Evolutionary conservation across 768 basidiomycete species (phyloP), one percentile per base, ranked within the genome.

Genomic region (Russula foetens): DNA sequence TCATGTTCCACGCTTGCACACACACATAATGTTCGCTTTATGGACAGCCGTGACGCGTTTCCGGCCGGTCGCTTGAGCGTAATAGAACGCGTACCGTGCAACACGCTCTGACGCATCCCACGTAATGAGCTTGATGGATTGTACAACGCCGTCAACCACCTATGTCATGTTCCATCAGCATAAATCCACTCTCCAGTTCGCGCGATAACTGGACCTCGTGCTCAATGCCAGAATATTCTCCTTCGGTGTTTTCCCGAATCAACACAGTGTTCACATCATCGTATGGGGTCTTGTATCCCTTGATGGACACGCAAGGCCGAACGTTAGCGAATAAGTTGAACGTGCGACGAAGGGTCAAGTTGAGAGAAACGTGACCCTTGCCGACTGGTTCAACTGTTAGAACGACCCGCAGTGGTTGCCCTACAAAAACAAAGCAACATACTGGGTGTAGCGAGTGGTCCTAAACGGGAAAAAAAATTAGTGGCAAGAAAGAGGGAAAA

Each of bases 281-380:
- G 70, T 99, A 98, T 2, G 96, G 90, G 0, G 97, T 99, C 79
- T 97, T 97, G 81, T 87, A 98, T 29, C 97, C 97, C 73, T 92
- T 77, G 75, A 99, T 92, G 29, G 95, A 98, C 29, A 84, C 83
- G 71, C 97, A 99, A 38, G 97, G 97, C 61, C 97, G 87, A 69
- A 98, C 97, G 72, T 98, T 98, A 70, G 97, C 97, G 72, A 98
- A 99, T 54, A 99, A 84, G 72, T 93, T 93, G 81, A 99, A 99
- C 0, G 96, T 98, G 68, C 97, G 83, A 64, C 97, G 88, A 59
- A 99, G 83, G 23, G 95, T 98, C 75, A 99, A 77, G 77, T 99
- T 99, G 64, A 99, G 79, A 45, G 97, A 99, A 55, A 98, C 96
- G 73, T 98, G 96, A 29, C 96, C 96, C 80, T 98, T 98, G 68